Conservation (phyloP, 1,139 yeast genomes). For the Magnusiomyces magnusii region DNA sequence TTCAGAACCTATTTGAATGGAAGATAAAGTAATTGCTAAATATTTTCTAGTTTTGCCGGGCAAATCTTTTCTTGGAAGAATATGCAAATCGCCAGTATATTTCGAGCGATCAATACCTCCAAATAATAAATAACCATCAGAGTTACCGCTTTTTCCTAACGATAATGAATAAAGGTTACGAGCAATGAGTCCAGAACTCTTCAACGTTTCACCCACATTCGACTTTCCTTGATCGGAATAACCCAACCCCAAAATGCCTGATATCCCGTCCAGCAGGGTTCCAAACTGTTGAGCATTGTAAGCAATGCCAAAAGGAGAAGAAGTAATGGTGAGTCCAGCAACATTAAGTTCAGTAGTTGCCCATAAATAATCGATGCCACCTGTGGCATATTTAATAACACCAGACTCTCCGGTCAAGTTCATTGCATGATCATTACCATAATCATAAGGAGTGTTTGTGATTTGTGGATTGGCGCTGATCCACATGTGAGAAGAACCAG, state of each 20-base stretch:
- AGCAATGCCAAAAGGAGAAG: background rate
- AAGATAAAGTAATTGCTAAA: conserved; percentile 11
- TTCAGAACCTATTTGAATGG: background rate
- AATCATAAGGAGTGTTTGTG: background rate
- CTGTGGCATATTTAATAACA: background rate
- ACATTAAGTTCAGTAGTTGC: background rate
- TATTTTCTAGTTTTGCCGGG: conserved; percentile 5
- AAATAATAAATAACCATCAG: conserved; percentile 37
- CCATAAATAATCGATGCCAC: background rate
- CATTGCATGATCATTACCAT: background rate
- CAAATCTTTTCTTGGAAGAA: conserved; percentile 14
- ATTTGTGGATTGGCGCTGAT: background rate
- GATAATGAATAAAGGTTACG: background rate
- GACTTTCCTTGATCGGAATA: background rate
- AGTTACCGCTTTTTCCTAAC: background rate
- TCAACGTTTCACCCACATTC: background rate
- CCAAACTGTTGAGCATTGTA: background rate
- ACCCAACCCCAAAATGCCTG: background rate
- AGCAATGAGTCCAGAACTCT: background rate
- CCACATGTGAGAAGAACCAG: background rate
- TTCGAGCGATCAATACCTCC: conserved; percentile 47
- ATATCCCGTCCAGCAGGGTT: background rate
- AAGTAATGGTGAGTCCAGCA: background rate
- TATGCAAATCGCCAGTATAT: conserved; percentile 34
- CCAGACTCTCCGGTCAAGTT: background rate